Evolutionary conservation across 805 yeast species (phyloP).

Genomic region (Saccharomycopsis sp.): DNA sequence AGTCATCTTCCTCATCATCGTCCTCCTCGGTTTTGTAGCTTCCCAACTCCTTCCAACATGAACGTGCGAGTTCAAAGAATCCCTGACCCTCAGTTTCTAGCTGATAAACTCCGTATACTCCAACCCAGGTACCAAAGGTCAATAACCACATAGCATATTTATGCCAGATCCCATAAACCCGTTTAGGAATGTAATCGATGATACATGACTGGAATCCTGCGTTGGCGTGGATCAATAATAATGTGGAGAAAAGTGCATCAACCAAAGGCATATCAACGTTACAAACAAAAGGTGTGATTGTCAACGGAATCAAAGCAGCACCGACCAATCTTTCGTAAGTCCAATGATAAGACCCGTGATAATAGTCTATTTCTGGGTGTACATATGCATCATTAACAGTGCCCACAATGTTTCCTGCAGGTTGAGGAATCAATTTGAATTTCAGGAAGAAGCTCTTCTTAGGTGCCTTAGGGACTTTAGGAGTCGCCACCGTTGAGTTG

Average conservation of each 20-base stretch:
- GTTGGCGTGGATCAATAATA: conserved; percentile 56
- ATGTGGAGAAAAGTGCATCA: conserved; percentile 51
- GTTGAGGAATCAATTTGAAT: conserved; percentile 51
- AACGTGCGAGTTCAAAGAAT: conserved; percentile 40
- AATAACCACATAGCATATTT: conserved; percentile 52
- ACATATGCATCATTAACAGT: conserved; percentile 67
- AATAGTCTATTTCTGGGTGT: conserved; percentile 46
- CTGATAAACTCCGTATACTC: conserved; percentile 65
- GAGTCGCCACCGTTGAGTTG: background rate
- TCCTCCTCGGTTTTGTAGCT: conserved; percentile 19
- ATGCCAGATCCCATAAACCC: conserved; percentile 66
- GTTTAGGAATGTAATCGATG: conserved; percentile 67
- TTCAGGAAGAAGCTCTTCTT: conserved; percentile 20
- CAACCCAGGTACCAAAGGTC: conserved; percentile 55
- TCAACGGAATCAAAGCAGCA: conserved; percentile 56
- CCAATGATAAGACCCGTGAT: conserved; percentile 73
- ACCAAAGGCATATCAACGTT: conserved; percentile 43
- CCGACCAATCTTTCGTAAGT: conserved; percentile 58
- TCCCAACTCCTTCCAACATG: conserved; percentile 28
- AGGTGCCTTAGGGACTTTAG: background rate
- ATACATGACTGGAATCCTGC: conserved; percentile 75
- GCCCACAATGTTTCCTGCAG: conserved; percentile 69
- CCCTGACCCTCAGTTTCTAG: conserved; percentile 67
- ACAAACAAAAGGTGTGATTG: conserved; percentile 53
- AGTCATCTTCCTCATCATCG: conserved; percentile 25